phyloP scores from a whole-genome alignment of 805 yeast species.

The Lachancea dasiensis region DNA sequence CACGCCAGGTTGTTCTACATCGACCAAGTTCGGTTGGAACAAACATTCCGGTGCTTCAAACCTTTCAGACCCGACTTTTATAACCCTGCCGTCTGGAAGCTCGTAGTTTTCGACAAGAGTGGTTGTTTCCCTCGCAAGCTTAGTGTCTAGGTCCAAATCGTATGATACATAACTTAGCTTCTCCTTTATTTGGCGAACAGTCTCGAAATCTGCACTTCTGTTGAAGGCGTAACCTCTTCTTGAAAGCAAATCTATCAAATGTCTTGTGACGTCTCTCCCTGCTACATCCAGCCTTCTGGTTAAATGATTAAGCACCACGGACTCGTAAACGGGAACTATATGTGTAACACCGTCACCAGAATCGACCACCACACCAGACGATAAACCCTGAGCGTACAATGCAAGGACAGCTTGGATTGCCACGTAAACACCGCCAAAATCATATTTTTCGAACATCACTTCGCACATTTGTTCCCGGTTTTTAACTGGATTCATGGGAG shows the following conservation, averaged over 20 bases:
- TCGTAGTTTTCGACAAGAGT: conserved; percentile 87
- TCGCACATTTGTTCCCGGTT: conserved; percentile 91
- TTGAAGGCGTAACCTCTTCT: conserved; percentile 98
- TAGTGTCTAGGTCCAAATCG: conserved; percentile 84
- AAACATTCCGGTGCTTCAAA: conserved; percentile 95
- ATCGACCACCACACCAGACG: conserved; percentile 96
- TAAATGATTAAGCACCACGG: conserved; percentile 90
- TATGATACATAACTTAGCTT: conserved; percentile 92
- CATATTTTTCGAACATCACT: conserved; percentile 89
- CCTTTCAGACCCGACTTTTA: conserved; percentile 91
- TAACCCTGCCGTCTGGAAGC: conserved; percentile 93
- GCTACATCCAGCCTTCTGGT: conserved; percentile 94
- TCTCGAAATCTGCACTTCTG: conserved; percentile 97
- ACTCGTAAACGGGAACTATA: conserved; percentile 95
- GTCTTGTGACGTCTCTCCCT: conserved; percentile 97
- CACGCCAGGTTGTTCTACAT: conserved; percentile 93
- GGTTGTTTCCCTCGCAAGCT: conserved; percentile 89
- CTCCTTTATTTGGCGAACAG: conserved; percentile 96
- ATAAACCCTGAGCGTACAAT: conserved; percentile 91
- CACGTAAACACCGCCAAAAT: conserved; percentile 89
- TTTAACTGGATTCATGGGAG: conserved; percentile 94
- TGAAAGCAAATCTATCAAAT: conserved; percentile 80
- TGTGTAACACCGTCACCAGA: conserved; percentile 99
- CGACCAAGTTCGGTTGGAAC: conserved; percentile 93
- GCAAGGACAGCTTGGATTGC: conserved; percentile 99